These are phyloP conservation scores for Anthracocystis panici-leucophaei DNA, from an alignment of 1,284 basidiomycete species.

Conservation along the genomic window DNA sequence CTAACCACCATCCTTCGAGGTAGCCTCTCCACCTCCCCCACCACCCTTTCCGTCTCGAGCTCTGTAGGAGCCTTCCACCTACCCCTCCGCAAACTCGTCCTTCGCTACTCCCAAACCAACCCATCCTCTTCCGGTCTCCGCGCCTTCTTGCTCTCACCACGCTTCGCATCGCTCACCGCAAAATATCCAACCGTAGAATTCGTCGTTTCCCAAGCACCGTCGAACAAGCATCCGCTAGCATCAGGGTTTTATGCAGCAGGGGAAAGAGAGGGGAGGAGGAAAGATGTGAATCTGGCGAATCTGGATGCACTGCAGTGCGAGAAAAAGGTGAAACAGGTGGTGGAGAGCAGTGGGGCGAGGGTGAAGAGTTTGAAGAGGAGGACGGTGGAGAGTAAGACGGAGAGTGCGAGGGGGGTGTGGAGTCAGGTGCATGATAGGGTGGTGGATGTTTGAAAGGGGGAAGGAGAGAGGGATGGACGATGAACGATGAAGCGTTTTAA, in stretches of 20 bases:
- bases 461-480: too few relatives aligned
- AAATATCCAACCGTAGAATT: conserved; percentile 37
- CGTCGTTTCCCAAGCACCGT: conserved; percentile 18
- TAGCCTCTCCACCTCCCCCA: conserved; percentile 12
- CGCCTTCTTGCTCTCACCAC: conserved; percentile 14
- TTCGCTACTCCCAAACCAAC: conserved; percentile 35
- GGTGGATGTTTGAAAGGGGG: conserved; percentile 14
- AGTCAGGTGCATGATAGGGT: conserved; percentile 25
- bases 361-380: conserved; percentile 36
- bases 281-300: conserved; percentile 37
- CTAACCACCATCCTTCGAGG: conserved; percentile 43
- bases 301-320: conserved; percentile 32
- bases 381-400: conserved; percentile 13
- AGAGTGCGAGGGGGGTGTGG: conserved; percentile 46
- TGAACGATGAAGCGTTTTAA: too few relatives aligned
- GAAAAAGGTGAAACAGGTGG: conserved; percentile 18
- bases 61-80: conserved; percentile 22
- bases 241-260: conserved; percentile 20
- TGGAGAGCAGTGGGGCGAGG: conserved; percentile 26
- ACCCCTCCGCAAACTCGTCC: conserved; percentile 39
- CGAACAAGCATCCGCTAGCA: conserved; percentile 24
- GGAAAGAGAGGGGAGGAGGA: conserved; percentile 6
- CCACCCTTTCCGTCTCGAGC: background rate
- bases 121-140: conserved; percentile 19
- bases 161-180: conserved; percentile 10